These are phyloP conservation scores for Curvularia sp. DNA, from an alignment of 2,329 filamentous ascomycete species.

Conservation along the genomic window DNA sequence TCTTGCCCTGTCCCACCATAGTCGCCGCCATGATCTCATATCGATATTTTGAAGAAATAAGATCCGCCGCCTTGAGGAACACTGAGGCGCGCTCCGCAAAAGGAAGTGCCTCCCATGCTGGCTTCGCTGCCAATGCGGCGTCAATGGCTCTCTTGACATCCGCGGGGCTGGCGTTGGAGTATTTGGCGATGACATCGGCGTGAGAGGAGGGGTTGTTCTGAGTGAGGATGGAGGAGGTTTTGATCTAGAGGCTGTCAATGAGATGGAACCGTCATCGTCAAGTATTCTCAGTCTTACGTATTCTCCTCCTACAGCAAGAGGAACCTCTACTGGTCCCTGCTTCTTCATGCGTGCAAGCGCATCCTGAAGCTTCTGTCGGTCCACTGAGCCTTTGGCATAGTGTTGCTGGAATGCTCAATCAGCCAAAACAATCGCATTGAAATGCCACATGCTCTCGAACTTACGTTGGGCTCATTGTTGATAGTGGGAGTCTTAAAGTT, in stretches of 20 bases:
- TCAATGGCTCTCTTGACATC: conserved; percentile 84
- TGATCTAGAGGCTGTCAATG: conserved; percentile 61
- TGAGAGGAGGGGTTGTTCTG: conserved; percentile 88
- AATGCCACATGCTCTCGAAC: conserved; percentile 40
- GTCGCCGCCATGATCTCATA: conserved; percentile 97
- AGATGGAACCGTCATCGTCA: background rate
- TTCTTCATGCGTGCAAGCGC: conserved; percentile 75
- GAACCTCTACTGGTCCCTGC: conserved; percentile 76
- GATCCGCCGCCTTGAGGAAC: conserved; percentile 94
- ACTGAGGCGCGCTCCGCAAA: conserved; percentile 91
- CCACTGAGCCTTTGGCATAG: conserved; percentile 82
- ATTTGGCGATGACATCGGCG: conserved; percentile 76
- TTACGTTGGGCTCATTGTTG: conserved; percentile 93
- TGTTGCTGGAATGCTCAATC: conserved; percentile 71
- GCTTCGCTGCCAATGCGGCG: conserved; percentile 83
- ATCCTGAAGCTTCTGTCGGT: conserved; percentile 76
- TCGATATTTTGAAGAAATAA: conserved; percentile 90
- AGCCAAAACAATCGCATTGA: background rate
- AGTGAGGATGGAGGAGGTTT: conserved; percentile 67
- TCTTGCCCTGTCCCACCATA: conserved; percentile 97
- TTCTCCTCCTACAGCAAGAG: conserved; percentile 83
- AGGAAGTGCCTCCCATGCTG: conserved; percentile 82
- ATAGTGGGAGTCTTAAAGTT: conserved; percentile 87
- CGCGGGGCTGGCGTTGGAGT: conserved; percentile 78
- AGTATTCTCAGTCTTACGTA: conserved; percentile 61